These are phyloP conservation scores for Veloporphyrellus conicus DNA, from an alignment of 1,284 basidiomycete species.

Conservation along the genomic window DNA sequence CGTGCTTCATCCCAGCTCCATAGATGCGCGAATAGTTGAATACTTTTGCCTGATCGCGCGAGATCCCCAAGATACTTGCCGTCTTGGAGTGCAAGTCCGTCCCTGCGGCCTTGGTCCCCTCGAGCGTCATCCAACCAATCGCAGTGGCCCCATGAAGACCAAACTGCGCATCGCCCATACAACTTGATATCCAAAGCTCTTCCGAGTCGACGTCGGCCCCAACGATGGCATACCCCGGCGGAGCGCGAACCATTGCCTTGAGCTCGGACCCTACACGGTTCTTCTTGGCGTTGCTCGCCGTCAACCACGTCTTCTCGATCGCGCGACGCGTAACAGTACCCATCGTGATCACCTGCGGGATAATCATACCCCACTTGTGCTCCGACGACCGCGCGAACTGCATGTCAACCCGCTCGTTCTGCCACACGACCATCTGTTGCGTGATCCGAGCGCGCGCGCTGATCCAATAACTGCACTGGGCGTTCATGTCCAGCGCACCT, in stretches of 20 bases:
- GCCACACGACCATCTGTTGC: slow-evolving; percentile 93
- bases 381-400: slow-evolving; percentile 38
- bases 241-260: slow-evolving; percentile 95
- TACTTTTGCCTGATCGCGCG: slow-evolving; percentile 94
- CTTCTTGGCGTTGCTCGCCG: slow-evolving; percentile 96
- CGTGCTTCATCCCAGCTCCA: slow-evolving; percentile 94
- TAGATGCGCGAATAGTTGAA: slow-evolving; percentile 99
- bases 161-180: slow-evolving; percentile 98
- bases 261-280: slow-evolving; percentile 97
- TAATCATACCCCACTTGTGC: slow-evolving; percentile 81
- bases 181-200: slow-evolving; percentile 98
- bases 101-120: slow-evolving; percentile 94
- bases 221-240: slow-evolving; percentile 89
- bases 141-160: slow-evolving; percentile 96
- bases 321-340: slow-evolving; percentile 96
- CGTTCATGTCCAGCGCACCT: slow-evolving; percentile 88
- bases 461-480: slow-evolving; percentile 98
- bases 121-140: slow-evolving; percentile 99
- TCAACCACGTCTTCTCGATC: slow-evolving; percentile 98
- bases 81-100: slow-evolving; percentile 98
- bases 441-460: slow-evolving; percentile 87
- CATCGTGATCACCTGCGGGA: slow-evolving; percentile 97
- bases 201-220: slow-evolving; percentile 99
- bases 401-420: slow-evolving; percentile 48
- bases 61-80: slow-evolving; percentile 88